Base-by-base conservation (phyloP, 2,329 filamentous ascomycete species). In the Aspergillus pseudoviridinutans region DNA sequence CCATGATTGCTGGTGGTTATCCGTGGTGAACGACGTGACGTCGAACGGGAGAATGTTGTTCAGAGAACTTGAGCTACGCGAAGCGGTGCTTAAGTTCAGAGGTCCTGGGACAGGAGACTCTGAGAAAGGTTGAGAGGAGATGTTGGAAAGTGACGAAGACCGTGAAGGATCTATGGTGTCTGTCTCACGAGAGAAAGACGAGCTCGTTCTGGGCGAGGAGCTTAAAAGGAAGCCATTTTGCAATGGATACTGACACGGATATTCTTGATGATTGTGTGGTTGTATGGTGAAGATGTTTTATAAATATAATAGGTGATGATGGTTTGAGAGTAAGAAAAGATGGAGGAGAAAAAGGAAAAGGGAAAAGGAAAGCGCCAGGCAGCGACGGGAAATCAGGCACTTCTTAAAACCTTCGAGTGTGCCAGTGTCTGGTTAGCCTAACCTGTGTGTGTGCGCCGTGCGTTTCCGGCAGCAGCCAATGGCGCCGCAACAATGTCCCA, bases 1-100 rank as follows among this genome's bases (percentile, higher is more conserved):
- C 77, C 77, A 79, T 79, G 68, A 25, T 77, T 76, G 71, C 74
- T 76, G 75, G 64, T 69, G 69, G 66, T 72, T 69, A 78, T 79
- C 76, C 77, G 77, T 79, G 72, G 67, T 78, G 77, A 77, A 78
- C 74, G 77, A 78, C 74, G 70, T 71, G 52, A 72, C 56, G 76
- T 77, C 74, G 74, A 74, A 71, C 70, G 74, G 64, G 58, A 66
- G 56, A 70, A 73, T 71, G 58, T 64, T 72, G 68, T 64, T 65
- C 28, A 60, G 60, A 66, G 75, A 75, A 76, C 72, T 75, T 68
- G 72, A 71, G 75, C 75, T 73, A 76, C 72, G 68, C 71, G 70
- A 68, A 64, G 74, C 71, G 72, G 65, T 69, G 72, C 73, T 69
- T 41, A 71, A 74, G 74, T 77, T 77, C 76, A 78, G 74, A 78